Evolutionary conservation across 2,329 filamentous ascomycete genomes (phyloP).

Genomic region (Bipolaris zeicola): DNA sequence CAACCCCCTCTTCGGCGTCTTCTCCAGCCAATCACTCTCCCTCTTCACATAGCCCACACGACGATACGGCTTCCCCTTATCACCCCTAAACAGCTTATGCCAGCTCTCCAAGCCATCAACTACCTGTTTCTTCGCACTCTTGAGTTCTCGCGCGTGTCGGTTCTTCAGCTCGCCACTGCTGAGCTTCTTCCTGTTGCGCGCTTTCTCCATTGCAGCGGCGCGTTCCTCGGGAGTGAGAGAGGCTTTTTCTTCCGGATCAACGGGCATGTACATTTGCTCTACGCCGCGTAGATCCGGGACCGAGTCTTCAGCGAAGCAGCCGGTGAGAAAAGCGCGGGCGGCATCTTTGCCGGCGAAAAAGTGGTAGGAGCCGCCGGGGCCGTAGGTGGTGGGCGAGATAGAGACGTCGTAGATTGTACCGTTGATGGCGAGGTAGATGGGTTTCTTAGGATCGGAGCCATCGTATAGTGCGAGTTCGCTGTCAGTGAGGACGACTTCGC

Average conservation of each 20-base stretch:
- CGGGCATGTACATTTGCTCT: constrained; percentile 78
- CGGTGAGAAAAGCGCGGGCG: constrained; percentile 85
- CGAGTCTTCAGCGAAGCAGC: constrained; percentile 86
- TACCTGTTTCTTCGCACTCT: constrained; percentile 68
- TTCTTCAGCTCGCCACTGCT: constrained; percentile 52
- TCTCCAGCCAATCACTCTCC: constrained; percentile 66
- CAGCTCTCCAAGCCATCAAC: constrained; percentile 75
- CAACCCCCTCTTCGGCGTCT: constrained; percentile 63
- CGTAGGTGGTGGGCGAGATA: constrained; percentile 59
- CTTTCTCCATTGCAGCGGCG: constrained; percentile 36
- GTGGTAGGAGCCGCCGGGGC: constrained; percentile 80
- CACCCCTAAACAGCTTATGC: constrained; percentile 74
- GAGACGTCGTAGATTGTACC: constrained; percentile 84
- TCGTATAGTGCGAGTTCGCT: constrained; percentile 75
- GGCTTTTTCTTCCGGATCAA: constrained; percentile 61
- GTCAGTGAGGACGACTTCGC: constrained; percentile 74
- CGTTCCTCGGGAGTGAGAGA: constrained; percentile 29
- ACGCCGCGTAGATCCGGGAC: constrained; percentile 84
- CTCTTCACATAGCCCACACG: constrained; percentile 75
- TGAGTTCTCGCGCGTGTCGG: constrained; percentile 66
- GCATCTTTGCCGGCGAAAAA: constrained; percentile 89
- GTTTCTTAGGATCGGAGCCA: constrained; percentile 73
- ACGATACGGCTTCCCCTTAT: constrained; percentile 78
- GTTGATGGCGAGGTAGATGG: constrained; percentile 90
- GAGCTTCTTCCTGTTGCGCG: constrained; percentile 27